Evolutionary conservation across 495 filamentous ascomycete species (phyloP).

Genomic region (Penicillium angulare): DNA sequence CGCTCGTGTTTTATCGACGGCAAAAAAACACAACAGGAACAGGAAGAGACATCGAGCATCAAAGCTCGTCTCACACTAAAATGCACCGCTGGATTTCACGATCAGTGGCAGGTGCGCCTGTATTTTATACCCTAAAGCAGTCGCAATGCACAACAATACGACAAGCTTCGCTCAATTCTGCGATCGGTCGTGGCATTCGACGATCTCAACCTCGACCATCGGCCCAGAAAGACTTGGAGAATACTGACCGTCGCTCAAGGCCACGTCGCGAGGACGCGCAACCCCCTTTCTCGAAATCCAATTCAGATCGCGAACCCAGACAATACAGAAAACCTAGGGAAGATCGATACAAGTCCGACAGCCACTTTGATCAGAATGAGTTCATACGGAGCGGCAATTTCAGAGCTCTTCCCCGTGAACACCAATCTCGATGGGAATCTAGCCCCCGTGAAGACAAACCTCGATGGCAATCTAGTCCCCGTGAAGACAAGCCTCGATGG

Average conservation of each 20-base stretch:
- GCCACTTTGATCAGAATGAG: constrained; percentile 35
- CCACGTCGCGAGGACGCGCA: background rate
- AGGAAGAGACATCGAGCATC: background rate
- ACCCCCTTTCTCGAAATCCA: background rate
- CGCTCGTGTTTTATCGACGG: no score
- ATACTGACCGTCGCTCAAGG: background rate
- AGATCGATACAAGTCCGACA: background rate
- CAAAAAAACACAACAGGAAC: background rate
- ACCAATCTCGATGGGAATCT: constrained; percentile 14
- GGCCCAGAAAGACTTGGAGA: background rate
- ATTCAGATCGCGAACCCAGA: background rate
- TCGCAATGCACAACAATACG: background rate
- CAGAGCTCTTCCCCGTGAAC: constrained; percentile 24
- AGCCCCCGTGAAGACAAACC: no score
- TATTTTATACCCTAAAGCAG: background rate
- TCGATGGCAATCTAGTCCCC: no score
- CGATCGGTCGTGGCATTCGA: constrained; percentile 53
- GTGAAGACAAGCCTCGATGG: no score
- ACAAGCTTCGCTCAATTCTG: constrained; percentile 52
- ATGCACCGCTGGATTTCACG: background rate
- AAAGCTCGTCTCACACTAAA: background rate
- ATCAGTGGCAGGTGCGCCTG: background rate
- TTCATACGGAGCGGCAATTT: constrained; percentile 38
- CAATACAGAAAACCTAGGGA: background rate
- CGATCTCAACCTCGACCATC: constrained; percentile 28